These are phyloP conservation scores for Alternaria consortialis DNA, from an alignment of 2,329 filamentous ascomycete genomes.

Conservation along the genomic window DNA sequence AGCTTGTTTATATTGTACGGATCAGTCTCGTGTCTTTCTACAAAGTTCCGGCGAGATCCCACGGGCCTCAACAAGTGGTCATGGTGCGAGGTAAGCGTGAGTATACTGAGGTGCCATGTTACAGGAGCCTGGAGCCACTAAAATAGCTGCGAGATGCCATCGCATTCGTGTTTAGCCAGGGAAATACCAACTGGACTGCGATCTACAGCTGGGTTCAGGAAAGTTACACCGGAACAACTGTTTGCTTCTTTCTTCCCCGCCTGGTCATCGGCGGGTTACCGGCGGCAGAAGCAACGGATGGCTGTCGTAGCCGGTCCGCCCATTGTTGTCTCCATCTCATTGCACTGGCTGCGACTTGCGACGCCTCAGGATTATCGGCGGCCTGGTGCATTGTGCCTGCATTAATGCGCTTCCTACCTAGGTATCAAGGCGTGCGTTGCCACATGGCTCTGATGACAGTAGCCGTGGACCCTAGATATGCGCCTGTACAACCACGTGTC, in stretches of 20 bases:
- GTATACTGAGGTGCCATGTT: background rate
- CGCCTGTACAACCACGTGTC: background rate
- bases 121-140: background rate
- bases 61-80: background rate
- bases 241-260: conserved; percentile 11
- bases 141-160: background rate
- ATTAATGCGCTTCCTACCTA: conserved; percentile 1
- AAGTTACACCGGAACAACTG: background rate
- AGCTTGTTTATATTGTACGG: background rate
- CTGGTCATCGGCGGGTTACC: conserved; percentile 7
- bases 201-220: background rate
- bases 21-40: background rate
- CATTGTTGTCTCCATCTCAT: background rate
- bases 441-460: background rate
- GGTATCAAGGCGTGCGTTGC: background rate
- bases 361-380: conserved; percentile 13
- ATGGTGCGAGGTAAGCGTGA: background rate
- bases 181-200: background rate
- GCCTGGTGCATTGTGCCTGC: conserved; percentile 19
- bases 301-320: background rate
- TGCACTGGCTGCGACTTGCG: conserved; percentile 10
- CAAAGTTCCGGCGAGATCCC: background rate
- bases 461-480: background rate
- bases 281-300: conserved; percentile 12
- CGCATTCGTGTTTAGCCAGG: background rate